Evolutionary conservation across 371 early-diverging fungal species (phyloP).

Genomic region (Mucor circinelloides): DNA sequence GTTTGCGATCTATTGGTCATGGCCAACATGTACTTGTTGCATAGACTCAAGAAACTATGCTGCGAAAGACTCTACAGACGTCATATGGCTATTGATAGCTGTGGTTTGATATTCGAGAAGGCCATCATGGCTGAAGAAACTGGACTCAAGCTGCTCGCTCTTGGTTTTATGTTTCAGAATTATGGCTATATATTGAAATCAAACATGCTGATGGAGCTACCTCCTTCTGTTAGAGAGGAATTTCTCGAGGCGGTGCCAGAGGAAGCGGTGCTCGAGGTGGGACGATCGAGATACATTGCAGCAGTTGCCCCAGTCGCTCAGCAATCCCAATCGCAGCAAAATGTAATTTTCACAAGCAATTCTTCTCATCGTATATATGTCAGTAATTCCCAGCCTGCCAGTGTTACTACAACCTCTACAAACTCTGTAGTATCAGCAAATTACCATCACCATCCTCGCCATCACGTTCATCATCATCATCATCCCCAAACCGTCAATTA

Average conservation of each 20-base stretch:
- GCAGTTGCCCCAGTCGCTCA: background rate
- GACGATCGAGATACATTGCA: slow-evolving; percentile 3
- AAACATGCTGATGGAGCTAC: slow-evolving; percentile 44
- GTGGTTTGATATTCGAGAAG: slow-evolving; percentile 57
- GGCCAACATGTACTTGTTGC: slow-evolving; percentile 60
- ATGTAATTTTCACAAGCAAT: background rate
- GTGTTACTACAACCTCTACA: background rate
- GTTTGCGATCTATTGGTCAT: slow-evolving; percentile 59
- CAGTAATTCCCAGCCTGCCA: slow-evolving; percentile 5
- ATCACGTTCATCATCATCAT: slow-evolving; percentile 5
- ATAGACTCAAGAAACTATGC: slow-evolving; percentile 60
- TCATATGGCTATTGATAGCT: slow-evolving; percentile 55
- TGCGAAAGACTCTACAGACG: slow-evolving; percentile 49
- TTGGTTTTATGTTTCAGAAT: slow-evolving; percentile 56
- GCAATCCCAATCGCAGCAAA: background rate
- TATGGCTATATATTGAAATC: slow-evolving; percentile 58
- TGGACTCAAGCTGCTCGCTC: slow-evolving; percentile 51
- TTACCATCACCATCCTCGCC: background rate
- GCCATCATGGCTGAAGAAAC: slow-evolving; percentile 56
- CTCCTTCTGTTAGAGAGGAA: slow-evolving; percentile 27
- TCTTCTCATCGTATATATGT: background rate
- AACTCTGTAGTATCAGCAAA: background rate
- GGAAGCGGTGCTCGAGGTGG: slow-evolving; percentile 42
- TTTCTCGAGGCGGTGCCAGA: slow-evolving; percentile 49
- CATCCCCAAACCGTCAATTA: slow-evolving; percentile 1